Percentiles rank a stretch among this genome's conserved stretches.
Evolutionary conservation across 2,329 filamentous ascomycete genomes (phyloP).

Genomic region (Colletotrichum shisoi): DNA sequence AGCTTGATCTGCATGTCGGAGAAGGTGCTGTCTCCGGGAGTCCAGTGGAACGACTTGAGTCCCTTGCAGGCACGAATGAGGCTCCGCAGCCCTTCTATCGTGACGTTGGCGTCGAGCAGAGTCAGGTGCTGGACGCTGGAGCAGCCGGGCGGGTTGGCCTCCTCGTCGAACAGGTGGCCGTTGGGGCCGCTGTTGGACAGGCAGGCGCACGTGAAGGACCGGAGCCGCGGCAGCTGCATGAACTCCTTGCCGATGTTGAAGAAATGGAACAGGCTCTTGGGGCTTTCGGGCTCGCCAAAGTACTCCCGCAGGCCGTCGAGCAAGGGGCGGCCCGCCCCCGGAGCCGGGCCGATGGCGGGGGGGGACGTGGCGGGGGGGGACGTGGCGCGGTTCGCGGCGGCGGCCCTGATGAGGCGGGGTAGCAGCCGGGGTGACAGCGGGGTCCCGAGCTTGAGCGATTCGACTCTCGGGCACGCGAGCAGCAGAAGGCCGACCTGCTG

Average conservation of each 20-base stretch:
- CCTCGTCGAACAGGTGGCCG: constrained; percentile 12
- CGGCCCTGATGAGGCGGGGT: constrained; percentile 13
- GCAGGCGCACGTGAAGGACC: neutral
- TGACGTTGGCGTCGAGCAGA: constrained; percentile 9
- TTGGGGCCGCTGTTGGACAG: constrained; percentile 17
- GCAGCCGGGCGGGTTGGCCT: constrained; percentile 9
- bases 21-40: constrained; percentile 13
- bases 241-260: constrained; percentile 22
- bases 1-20: constrained; percentile 17
- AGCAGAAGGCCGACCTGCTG: constrained; percentile 18
- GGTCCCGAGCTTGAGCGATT: constrained; percentile 11
- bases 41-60: constrained; percentile 9
- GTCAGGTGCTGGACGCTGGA: constrained; percentile 9
- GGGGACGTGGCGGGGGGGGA: neutral
- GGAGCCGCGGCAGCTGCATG: constrained; percentile 1
- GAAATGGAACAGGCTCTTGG: constrained; percentile 18
- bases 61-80: constrained; percentile 6
- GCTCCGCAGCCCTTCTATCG: constrained; percentile 2
- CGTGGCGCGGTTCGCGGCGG: neutral
- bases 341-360: neutral
- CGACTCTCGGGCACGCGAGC: constrained; percentile 5
- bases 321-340: neutral
- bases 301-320: constrained; percentile 9
- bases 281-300: constrained; percentile 9
- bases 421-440: constrained; percentile 11